Evolutionary conservation across 352 stramenopile genomes (phyloP), one percentile per base, ranked within the genome.

Genomic region (Globisporangium carolinianum): DNA sequence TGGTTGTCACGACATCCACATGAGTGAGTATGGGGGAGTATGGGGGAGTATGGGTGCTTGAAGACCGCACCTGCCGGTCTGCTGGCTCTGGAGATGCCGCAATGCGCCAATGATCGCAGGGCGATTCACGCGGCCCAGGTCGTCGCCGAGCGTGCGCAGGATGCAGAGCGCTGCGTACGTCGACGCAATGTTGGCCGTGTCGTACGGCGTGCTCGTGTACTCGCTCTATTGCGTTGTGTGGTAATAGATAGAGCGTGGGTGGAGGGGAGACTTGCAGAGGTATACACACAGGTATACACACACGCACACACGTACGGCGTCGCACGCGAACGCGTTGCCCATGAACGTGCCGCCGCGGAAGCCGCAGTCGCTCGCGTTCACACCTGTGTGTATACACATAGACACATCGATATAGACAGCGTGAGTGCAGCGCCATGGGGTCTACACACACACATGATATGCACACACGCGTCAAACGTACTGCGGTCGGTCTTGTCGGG

Each of bases 131-230:
- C 83, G 72, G 46, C 68, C 65, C 35, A 94, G 73, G 59, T 94
- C 83, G 58, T 96, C 87, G 12, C 87, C 87, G 2, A 96, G 78
- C 17, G 87, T 95, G 57, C 74, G 71, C 0, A 96, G 72, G 55
- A 95, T 93, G 49, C 81, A 86, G 8, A 96, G 73, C 14, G 86
- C 77, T 2, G 83, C 79, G 48, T 92, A 96, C 1, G 87, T 95
- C 15, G 83, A 87, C 52, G 87, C 84, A 43, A 96, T 87, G 68
- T 91, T 94, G 55, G 76, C 77, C 24, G 79, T 86, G 66, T 95
- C 84, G 72, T 92, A 96, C 56, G 67, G 62, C 37, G 77, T 72
- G 51, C 86, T 90, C 55, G 78, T 61, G 43, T 91, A 91, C 17
- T 87, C 65, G 10, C 35, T 61, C 74, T 83, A 18, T 18, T 35